Percentiles rank a stretch among this genome's conserved stretches.
These are phyloP conservation scores for Aegilops tauschii DNA, from an alignment of 176 grass and related monocot species.

Conservation along the genomic window DNA sequence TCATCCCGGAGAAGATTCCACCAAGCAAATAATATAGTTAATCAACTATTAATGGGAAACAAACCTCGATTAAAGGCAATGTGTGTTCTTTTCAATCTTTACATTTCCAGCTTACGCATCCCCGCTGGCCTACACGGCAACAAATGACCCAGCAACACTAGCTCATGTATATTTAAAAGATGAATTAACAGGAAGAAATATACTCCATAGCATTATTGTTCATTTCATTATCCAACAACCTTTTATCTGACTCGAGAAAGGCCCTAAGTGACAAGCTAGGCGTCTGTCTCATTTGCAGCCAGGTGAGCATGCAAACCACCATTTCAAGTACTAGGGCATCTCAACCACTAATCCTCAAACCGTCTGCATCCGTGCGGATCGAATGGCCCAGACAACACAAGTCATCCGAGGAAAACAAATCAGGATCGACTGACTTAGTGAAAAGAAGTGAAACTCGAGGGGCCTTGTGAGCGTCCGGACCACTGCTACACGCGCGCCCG, in stretches of 20 bases:
- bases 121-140: neutral
- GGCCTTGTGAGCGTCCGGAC: no score
- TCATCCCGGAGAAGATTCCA: slow-evolving; percentile 20
- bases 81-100: neutral
- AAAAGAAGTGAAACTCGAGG: no score
- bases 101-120: slow-evolving; percentile 5
- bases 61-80: neutral
- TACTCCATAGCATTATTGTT: no score
- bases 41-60: neutral
- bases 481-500: no score
- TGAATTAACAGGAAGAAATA: no score
- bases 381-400: no score
- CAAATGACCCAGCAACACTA: neutral
- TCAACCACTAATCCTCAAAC: no score
- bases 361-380: no score
- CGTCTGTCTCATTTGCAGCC: neutral
- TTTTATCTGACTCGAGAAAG: no score
- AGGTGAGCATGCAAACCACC: neutral
- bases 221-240: no score
- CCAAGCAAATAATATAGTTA: neutral
- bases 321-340: neutral
- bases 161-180: neutral
- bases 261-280: neutral
- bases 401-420: no score
- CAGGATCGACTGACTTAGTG: no score